Conservation (phyloP, 306 rosid species). For the Acacia crassicarpa region DNA sequence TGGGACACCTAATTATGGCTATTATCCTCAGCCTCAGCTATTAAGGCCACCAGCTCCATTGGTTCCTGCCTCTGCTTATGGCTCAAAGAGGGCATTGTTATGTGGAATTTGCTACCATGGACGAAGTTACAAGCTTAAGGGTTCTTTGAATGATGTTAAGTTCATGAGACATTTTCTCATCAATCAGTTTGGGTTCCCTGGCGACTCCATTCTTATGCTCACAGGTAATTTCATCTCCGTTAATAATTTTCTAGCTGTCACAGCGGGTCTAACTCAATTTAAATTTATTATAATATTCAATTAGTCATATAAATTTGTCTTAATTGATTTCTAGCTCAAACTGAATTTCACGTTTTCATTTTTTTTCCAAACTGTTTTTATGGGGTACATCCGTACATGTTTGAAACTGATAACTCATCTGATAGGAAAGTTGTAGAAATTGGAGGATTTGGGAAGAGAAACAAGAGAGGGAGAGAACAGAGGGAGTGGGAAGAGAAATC, state of each 20-base stretch:
- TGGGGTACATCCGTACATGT: background rate
- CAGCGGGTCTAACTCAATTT: background rate
- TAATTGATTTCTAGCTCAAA: background rate
- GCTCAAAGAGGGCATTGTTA: constrained; percentile 48
- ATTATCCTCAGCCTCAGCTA: constrained; percentile 26
- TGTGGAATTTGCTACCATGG: constrained; percentile 58
- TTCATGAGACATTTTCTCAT: constrained; percentile 55
- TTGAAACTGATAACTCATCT: background rate
- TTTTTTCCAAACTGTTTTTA: background rate
- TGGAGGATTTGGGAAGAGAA: no score
- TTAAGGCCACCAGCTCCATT: constrained; percentile 13
- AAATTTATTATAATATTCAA: background rate
- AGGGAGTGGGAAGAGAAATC: no score
- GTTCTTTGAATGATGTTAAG: constrained; percentile 52
- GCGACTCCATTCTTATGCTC: constrained; percentile 53
- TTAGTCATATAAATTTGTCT: background rate
- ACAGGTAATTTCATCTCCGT: constrained; percentile 38
- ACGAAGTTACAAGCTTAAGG: constrained; percentile 34
- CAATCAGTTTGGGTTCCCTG: constrained; percentile 46
- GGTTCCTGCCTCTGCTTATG: constrained; percentile 24
- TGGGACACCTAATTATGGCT: constrained; percentile 4
- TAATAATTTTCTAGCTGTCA: background rate
- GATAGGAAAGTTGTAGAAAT: no score
- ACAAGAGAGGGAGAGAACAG: no score
- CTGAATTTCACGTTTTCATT: background rate